A percentile compares a stretch with the other conserved stretches of the same genome.
Evolutionary conservation across 257 asterid species (phyloP).

Genomic region (Ajuga chamaepitys): DNA sequence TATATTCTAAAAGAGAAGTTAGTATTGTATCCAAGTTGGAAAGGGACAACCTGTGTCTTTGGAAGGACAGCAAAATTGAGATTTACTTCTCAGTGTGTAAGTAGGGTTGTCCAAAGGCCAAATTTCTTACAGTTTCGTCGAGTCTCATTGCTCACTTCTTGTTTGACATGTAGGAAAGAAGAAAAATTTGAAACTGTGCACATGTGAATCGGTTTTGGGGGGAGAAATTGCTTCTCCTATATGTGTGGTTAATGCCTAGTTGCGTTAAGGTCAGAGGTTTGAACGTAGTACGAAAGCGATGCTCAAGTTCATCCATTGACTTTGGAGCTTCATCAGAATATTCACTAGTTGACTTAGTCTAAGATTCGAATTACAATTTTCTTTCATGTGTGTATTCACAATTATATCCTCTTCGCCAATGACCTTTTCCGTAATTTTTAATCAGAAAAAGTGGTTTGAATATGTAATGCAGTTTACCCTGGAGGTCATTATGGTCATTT

Average conservation of each 20-base stretch:
- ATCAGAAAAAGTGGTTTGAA: not conserved
- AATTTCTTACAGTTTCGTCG: conserved; percentile 20
- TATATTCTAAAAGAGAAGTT: not conserved
- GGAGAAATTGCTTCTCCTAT: not conserved
- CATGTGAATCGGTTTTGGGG: not conserved
- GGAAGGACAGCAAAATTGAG: conserved; percentile 3
- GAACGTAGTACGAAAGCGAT: conserved; percentile 15
- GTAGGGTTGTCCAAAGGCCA: not conserved
- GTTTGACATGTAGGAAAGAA: not conserved
- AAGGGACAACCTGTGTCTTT: conserved; percentile 9
- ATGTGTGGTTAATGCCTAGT: conserved; percentile 13
- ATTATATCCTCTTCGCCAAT: not conserved
- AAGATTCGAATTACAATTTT: conserved; percentile 11
- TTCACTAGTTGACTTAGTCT: conserved; percentile 32
- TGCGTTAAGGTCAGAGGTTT: conserved; percentile 10
- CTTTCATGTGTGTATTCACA: not conserved
- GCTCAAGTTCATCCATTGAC: conserved; percentile 41
- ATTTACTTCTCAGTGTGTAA: not conserved
- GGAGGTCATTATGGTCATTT: conserved; percentile 15
- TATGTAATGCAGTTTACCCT: not conserved
- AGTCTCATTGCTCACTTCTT: conserved; percentile 28
- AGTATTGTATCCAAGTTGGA: not conserved
- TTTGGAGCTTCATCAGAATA: conserved; percentile 29
- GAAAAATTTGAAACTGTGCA: not conserved
- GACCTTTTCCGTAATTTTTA: not conserved